Conservation (phyloP, 2,329 filamentous ascomycete genomes). For the Stagonosporopsis rhizophila region DNA sequence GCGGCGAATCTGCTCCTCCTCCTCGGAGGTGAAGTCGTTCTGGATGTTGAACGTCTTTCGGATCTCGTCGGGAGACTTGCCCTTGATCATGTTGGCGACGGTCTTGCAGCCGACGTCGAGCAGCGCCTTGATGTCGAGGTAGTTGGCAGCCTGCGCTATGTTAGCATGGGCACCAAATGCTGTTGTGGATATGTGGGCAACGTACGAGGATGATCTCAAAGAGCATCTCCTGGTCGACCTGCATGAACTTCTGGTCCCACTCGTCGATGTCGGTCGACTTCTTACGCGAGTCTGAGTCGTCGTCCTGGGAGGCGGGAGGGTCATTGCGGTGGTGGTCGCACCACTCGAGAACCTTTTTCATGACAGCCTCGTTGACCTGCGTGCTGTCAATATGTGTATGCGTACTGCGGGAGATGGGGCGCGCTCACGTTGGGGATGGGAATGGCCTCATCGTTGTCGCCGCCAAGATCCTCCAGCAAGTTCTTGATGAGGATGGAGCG, state of each 20-base stretch:
- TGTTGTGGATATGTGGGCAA: neutral
- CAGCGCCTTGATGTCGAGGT: constrained; percentile 97
- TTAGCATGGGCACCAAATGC: constrained; percentile 21
- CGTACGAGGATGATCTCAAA: constrained; percentile 97
- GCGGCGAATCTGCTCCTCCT: constrained; percentile 87
- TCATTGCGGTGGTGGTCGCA: constrained; percentile 94
- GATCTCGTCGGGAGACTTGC: constrained; percentile 98
- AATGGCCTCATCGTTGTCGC: constrained; percentile 69
- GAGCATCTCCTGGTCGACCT: constrained; percentile 99
- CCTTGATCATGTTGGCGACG: constrained; percentile 99
- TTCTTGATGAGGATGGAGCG: constrained; percentile 97
- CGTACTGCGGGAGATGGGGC: neutral
- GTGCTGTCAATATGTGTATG: constrained; percentile 34
- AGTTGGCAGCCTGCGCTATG: constrained; percentile 81
- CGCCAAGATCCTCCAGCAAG: constrained; percentile 92
- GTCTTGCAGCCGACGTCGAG: constrained; percentile 99
- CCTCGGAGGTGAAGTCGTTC: constrained; percentile 98
- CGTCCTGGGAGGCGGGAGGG: constrained; percentile 79
- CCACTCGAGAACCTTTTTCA: constrained; percentile 98
- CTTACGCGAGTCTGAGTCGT: constrained; percentile 92
- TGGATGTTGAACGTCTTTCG: constrained; percentile 99
- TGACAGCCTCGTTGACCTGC: constrained; percentile 85
- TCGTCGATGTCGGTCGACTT: constrained; percentile 99
- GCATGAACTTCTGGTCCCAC: constrained; percentile 99
- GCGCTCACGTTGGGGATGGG: constrained; percentile 76